These are phyloP conservation scores for Cornus kousa DNA, from an alignment of 148 eudicot species.

Conservation along the genomic window DNA sequence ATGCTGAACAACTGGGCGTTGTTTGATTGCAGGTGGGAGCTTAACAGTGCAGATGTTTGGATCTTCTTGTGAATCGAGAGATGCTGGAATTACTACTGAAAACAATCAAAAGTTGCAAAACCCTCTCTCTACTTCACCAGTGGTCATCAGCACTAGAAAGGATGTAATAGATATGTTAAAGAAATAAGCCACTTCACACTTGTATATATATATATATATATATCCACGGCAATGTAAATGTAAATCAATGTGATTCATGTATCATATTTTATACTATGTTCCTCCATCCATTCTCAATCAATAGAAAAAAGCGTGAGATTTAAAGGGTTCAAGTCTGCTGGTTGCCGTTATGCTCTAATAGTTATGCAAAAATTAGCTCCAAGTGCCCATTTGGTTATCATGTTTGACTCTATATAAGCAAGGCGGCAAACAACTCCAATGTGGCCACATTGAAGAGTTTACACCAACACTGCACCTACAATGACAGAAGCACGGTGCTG, in stretches of 20 bases:
- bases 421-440: too few species aligned
- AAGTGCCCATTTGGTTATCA: too few species aligned
- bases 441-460: too few species aligned
- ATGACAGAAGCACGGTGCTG: too few species aligned
- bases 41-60: conserved; percentile 50
- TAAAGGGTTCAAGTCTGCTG: too few species aligned
- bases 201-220: not conserved
- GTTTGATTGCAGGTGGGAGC: conserved; percentile 40
- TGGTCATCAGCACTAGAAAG: conserved; percentile 23
- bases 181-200: conserved; percentile 2
- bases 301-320: too few species aligned
- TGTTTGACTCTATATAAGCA: too few species aligned
- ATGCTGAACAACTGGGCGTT: not conserved
- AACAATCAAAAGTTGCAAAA: conserved; percentile 11
- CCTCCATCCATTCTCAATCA: too few species aligned
- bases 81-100: not conserved
- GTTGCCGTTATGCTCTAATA: too few species aligned
- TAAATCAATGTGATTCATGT: not conserved
- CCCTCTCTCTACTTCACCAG: conserved; percentile 20
- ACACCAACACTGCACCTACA: too few species aligned
- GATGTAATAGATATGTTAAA: conserved; percentile 19
- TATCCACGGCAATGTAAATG: not conserved
- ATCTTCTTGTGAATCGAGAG: conserved; percentile 26
- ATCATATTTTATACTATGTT: too few species aligned
- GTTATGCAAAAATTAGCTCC: too few species aligned